These are phyloP conservation scores for Agapanthus africanus DNA, from an alignment of 106 monocot species.

Conservation along the genomic window DNA sequence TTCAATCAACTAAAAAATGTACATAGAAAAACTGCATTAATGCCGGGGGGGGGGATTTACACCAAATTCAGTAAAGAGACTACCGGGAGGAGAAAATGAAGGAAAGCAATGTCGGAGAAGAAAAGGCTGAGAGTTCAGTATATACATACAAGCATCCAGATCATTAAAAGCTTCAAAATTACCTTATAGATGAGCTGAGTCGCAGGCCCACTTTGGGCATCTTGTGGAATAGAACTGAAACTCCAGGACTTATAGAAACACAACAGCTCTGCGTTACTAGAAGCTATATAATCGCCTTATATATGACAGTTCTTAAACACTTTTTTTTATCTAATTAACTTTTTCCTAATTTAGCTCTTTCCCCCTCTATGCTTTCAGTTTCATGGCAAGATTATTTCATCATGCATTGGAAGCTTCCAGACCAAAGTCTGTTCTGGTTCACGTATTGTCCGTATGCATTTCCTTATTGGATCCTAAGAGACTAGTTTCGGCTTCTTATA, in stretches of 20 bases:
- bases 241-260: no score
- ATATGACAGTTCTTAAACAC: neutral
- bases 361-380: slow-evolving; percentile 38
- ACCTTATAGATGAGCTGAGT: no score
- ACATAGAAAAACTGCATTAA: neutral
- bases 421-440: slow-evolving; percentile 78
- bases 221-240: no score
- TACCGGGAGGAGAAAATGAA: neutral
- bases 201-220: no score
- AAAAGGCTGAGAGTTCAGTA: neutral
- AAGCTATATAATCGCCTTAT: no score
- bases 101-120: neutral
- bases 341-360: neutral
- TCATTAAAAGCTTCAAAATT: no score
- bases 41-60: neutral
- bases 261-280: no score
- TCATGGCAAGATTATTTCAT: slow-evolving; percentile 72
- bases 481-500: slow-evolving; percentile 51
- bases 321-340: neutral
- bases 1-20: neutral
- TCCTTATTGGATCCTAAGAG: slow-evolving; percentile 81
- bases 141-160: no score
- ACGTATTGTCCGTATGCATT: slow-evolving; percentile 85
- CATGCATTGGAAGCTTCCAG: slow-evolving; percentile 72
- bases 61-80: neutral